These are phyloP conservation scores for Rosa rugosa DNA, from an alignment of 306 rosid genomes.

Conservation along the genomic window DNA sequence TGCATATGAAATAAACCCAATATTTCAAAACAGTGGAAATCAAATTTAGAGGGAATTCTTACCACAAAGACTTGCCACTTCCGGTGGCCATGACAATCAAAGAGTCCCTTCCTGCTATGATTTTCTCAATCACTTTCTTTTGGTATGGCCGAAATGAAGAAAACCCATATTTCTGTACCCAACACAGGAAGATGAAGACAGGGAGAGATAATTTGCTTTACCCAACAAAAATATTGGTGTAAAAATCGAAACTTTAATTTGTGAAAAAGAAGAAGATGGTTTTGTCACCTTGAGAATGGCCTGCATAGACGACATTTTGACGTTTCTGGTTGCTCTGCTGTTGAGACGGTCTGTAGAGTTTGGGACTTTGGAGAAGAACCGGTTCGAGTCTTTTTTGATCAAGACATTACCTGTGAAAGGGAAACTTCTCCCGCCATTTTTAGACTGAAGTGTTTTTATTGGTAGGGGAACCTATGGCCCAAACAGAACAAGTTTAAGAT, in stretches of 20 bases:
- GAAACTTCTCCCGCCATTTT: slow-evolving; percentile 22
- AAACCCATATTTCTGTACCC: slow-evolving; percentile 58
- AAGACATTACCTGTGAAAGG: not conserved
- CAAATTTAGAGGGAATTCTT: slow-evolving; percentile 18
- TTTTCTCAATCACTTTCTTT: slow-evolving; percentile 58
- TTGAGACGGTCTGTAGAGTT: not conserved
- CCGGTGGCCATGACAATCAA: slow-evolving; percentile 92
- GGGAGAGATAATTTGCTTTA: not conserved
- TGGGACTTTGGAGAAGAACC: not conserved
- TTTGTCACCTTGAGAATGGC: slow-evolving; percentile 57
- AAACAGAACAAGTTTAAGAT: not conserved
- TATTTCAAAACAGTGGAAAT: not conserved
- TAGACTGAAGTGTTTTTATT: too few species aligned
- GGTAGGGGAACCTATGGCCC: not conserved
- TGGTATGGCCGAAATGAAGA: slow-evolving; percentile 69
- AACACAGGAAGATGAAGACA: slow-evolving; percentile 1
- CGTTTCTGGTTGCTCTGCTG: not conserved
- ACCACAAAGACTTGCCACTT: slow-evolving; percentile 90
- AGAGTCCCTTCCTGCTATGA: slow-evolving; percentile 64
- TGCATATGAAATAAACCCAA: not conserved
- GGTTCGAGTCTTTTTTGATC: not conserved
- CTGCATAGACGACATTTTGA: slow-evolving; percentile 25
- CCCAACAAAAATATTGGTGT: not conserved
- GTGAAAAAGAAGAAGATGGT: not conserved
- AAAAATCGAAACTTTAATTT: not conserved